Evolutionary conservation across 1,139 yeast species (phyloP).

Genomic region (Meyerozyma carpophila): DNA sequence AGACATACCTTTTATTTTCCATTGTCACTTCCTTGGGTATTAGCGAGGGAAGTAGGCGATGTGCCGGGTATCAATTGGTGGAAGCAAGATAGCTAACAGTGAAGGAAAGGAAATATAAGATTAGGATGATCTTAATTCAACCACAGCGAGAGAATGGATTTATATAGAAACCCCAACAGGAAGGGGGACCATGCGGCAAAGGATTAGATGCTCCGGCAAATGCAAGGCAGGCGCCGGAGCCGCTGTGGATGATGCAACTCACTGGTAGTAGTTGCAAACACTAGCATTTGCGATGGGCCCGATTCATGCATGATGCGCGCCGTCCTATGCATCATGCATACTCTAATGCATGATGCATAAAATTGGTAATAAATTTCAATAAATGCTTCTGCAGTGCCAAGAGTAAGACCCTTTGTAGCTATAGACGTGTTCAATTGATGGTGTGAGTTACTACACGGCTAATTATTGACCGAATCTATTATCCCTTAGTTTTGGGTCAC

Average conservation of each 20-base stretch:
- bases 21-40: constrained; percentile 1
- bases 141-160: not conserved
- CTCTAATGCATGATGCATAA: not conserved
- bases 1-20: constrained; percentile 1
- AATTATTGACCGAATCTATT: too few relatives aligned
- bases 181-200: not conserved
- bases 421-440: too few relatives aligned
- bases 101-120: not conserved
- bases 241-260: not conserved
- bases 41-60: not conserved
- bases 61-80: constrained; percentile 1
- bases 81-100: not conserved
- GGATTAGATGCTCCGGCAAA: not conserved
- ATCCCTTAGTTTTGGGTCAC: too few relatives aligned
- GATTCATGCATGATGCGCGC: not conserved
- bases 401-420: too few relatives aligned
- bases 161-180: not conserved
- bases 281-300: constrained; percentile 1
- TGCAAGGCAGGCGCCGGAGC: constrained; percentile 1
- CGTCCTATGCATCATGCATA: not conserved
- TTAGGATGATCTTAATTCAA: not conserved
- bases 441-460: too few relatives aligned
- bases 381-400: not conserved
- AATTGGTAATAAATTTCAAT: not conserved
- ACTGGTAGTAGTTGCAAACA: not conserved